Conservation (phyloP, 371 early-diverging fungal species). For the Batrachochytrium dendrobatidis region DNA sequence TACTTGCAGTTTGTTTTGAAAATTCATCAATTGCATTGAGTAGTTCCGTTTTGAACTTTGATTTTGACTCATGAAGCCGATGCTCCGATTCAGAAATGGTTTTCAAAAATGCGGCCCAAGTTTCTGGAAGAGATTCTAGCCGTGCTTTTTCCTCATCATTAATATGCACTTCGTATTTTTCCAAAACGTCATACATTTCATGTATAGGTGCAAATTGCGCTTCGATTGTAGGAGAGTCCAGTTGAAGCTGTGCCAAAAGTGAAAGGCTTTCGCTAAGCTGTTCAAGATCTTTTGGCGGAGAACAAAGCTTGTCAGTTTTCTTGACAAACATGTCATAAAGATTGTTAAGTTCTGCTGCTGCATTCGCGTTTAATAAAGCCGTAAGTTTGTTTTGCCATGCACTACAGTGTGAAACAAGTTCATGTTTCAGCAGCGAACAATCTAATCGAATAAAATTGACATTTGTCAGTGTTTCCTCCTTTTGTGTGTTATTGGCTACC, state of each 20-base stretch:
- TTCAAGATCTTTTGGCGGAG: slow-evolving; percentile 42
- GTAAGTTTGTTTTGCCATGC: slow-evolving; percentile 53
- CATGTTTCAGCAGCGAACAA: slow-evolving; percentile 48
- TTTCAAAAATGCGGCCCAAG: slow-evolving; percentile 37
- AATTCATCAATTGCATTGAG: slow-evolving; percentile 30
- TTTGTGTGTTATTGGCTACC: slow-evolving; percentile 54
- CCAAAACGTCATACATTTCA: slow-evolving; percentile 51
- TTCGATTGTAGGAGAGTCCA: slow-evolving; percentile 35
- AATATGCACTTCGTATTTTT: slow-evolving; percentile 52
- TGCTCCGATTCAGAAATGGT: slow-evolving; percentile 39
- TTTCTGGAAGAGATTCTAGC: slow-evolving; percentile 31
- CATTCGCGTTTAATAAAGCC: slow-evolving; percentile 47
- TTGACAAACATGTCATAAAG: slow-evolving; percentile 44
- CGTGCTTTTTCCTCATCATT: slow-evolving; percentile 38
- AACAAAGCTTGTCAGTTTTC: slow-evolving; percentile 32
- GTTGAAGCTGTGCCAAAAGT: slow-evolving; percentile 38
- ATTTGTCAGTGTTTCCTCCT: slow-evolving; percentile 51
- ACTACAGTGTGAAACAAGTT: slow-evolving; percentile 47
- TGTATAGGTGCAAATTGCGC: slow-evolving; percentile 48
- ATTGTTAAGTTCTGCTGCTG: slow-evolving; percentile 35
- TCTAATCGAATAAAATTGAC: slow-evolving; percentile 50
- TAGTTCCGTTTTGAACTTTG: slow-evolving; percentile 45
- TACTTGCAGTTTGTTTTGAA: slow-evolving; percentile 14
- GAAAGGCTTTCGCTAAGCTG: slow-evolving; percentile 39
- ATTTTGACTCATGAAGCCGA: slow-evolving; percentile 40